Evolutionary conservation across 345 rosid species (phyloP).

Genomic region (Salix dunnii): DNA sequence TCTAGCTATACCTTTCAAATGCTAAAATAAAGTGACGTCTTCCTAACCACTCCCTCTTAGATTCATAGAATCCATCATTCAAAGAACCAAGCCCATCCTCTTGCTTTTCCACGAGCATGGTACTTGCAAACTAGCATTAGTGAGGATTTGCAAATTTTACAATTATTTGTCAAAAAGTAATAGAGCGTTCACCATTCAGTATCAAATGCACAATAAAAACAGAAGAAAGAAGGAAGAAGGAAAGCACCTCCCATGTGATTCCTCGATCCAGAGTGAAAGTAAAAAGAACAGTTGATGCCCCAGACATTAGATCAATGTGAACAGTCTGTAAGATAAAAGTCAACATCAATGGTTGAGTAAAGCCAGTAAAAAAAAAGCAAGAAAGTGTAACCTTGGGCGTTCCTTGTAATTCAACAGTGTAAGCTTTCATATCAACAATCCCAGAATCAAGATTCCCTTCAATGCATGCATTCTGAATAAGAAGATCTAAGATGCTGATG

Average conservation of each 20-base stretch:
- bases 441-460: slow-evolving; percentile 97
- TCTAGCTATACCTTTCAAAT: slow-evolving; percentile 66
- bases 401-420: slow-evolving; percentile 69
- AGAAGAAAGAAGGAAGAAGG: neutral
- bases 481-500: slow-evolving; percentile 78
- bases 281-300: slow-evolving; percentile 86
- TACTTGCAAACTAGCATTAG: slow-evolving; percentile 63
- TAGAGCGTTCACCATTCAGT: neutral
- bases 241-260: slow-evolving; percentile 84
- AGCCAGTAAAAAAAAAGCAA: slow-evolving; percentile 20
- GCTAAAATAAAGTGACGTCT: slow-evolving; percentile 83
- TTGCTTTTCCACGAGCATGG: slow-evolving; percentile 69
- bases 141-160: neutral
- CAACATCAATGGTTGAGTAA: slow-evolving; percentile 23
- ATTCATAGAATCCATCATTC: slow-evolving; percentile 90
- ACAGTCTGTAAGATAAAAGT: slow-evolving; percentile 57
- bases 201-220: neutral
- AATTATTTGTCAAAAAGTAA: neutral
- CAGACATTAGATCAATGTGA: slow-evolving; percentile 92
- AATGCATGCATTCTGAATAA: slow-evolving; percentile 84
- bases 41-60: slow-evolving; percentile 97
- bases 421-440: slow-evolving; percentile 94
- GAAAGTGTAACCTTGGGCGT: slow-evolving; percentile 69
- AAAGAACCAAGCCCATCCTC: slow-evolving; percentile 78
- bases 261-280: slow-evolving; percentile 94